Base-by-base conservation (phyloP, 2,329 filamentous ascomycete species). In the Eurotiales sp. region DNA sequence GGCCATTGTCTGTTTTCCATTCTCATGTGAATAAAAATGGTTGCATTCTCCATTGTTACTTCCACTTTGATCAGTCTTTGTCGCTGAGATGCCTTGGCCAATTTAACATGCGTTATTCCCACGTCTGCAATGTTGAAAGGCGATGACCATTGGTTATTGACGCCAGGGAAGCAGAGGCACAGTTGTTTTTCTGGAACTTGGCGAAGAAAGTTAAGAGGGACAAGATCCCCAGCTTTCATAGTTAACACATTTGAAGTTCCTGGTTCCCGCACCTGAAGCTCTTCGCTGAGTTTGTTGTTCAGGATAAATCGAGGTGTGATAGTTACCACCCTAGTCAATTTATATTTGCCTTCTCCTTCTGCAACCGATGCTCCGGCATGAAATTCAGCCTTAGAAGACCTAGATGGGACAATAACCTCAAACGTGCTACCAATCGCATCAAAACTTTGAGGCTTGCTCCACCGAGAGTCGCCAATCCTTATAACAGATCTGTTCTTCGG, bases 361-460 rank as follows among this genome's bases (percentile, higher is more conserved):
- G 88, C 84, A 25, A 99, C 86, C 1, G 86, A 92, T 44, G 99
- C 84, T 42, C 93, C 93, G 6, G 95, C 80, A 62, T 97, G 90
- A 62, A 97, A 91, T 68, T 99, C 93, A 2, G 85, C 85, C 56
- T 81, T 77, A 39, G 82, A 85, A 37, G 79, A 81, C 2, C 80
- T 72, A 0, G 90, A 89, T 45, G 87, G 86, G 29, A 99, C 77
- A 29, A 93, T 82, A 30, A 96, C 88, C 60, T 96, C 91, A 14
- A 90, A 86, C 0, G 87, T 90, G 62, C 92, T 97, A 27, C 93
- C 93, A 57, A 99, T 93, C 17, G 93, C 93, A 64, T 99, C 95
- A 61, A 99, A 96, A 78, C 90, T 96, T 67, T 97, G 92, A 0
- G 92, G 90, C 66, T 93, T 96, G 72, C 93, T 97, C 95, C 93